Base-by-base conservation (phyloP, 345 rosid species). In the Euphorbia lathyris region DNA sequence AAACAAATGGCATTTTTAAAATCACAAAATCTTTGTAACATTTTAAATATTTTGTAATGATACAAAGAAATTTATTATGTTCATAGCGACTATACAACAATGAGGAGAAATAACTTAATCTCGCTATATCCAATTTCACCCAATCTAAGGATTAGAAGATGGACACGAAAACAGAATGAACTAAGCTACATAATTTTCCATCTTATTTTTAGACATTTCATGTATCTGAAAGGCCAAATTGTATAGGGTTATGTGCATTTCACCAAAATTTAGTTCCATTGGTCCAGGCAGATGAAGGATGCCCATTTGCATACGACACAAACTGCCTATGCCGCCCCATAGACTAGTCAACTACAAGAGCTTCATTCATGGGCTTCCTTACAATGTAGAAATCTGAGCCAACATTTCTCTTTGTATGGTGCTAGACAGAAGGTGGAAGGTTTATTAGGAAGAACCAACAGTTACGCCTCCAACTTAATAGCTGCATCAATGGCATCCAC, bases 401-500 rank as follows among this genome's bases (percentile, higher is more conserved):
- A 34, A 40, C 29, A 65, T 22, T 30, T 17, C 25, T 52, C 67
- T 38, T 29, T 43, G 58, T 13, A n/a, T 20, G 61, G 32, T 57
- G 43, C 38, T 17, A 67, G 26, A 22, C 5, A 29, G 52, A 34
- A 38, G 38, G 26, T 5, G 48, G 23, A 50, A 45, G 62, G 26
- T 17, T 38, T 52, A 34, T 11, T 9, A 7, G 42, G 23, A 65
- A 27, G 29, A 2, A 14, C 40, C 9, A 67, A 36, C 63, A 57
- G 66, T 79, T 63, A 79, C 42, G 66, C 71, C 62, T 80, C 85
- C 72, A 80, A 57, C 76, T 87, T 86, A 63, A 79, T 20, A 67
- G 90, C 83, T 26, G 76, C 73, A 79, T 92, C 97, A 71, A 79
- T 61, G 63, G 83, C 74, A 83, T 95, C 97, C 19, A 78, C 72